phyloP scores from a whole-genome alignment of 2,329 filamentous ascomycete genomes.

The Arthroderma sp. region DNA sequence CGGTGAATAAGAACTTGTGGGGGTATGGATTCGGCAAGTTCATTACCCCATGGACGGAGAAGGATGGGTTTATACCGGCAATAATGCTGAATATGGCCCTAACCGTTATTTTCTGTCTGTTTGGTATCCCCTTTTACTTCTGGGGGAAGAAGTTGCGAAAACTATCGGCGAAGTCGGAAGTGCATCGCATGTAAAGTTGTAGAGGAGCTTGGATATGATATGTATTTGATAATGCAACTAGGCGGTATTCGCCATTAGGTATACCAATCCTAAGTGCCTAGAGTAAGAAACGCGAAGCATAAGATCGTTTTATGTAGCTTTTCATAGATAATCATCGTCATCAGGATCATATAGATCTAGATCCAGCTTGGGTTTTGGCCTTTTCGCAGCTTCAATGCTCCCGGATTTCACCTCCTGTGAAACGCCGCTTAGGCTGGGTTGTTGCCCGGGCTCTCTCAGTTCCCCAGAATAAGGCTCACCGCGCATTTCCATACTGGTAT shows the following conservation, averaged over 20 bases:
- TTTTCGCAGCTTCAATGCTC: too few species aligned
- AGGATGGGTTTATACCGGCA: slow-evolving; percentile 40
- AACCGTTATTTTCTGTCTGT: slow-evolving; percentile 40
- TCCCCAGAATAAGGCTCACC: slow-evolving; percentile 8
- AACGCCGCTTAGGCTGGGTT: too few species aligned
- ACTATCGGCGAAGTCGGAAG: slow-evolving; percentile 42
- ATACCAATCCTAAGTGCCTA: too few species aligned
- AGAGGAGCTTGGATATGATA: not conserved
- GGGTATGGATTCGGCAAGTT: slow-evolving; percentile 48
- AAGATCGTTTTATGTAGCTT: not conserved
- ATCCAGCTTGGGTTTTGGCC: slow-evolving; percentile 28
- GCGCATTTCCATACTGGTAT: slow-evolving; percentile 22
- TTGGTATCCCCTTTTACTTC: slow-evolving; percentile 44
- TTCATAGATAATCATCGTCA: slow-evolving; percentile 26
- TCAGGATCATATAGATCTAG: slow-evolving; percentile 34
- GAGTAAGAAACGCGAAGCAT: too few species aligned
- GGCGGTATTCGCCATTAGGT: too few species aligned
- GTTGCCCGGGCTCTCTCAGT: not conserved
- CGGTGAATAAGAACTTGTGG: slow-evolving; percentile 53
- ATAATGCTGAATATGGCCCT: slow-evolving; percentile 49
- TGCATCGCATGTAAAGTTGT: slow-evolving; percentile 36
- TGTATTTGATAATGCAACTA: too few species aligned
- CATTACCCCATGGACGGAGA: slow-evolving; percentile 39
- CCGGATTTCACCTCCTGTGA: too few species aligned
- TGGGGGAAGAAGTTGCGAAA: slow-evolving; percentile 46